Evolutionary conservation across 768 basidiomycete genomes (phyloP), one percentile per base, ranked within the genome.

Genomic region (Boletus sensibilis): DNA sequence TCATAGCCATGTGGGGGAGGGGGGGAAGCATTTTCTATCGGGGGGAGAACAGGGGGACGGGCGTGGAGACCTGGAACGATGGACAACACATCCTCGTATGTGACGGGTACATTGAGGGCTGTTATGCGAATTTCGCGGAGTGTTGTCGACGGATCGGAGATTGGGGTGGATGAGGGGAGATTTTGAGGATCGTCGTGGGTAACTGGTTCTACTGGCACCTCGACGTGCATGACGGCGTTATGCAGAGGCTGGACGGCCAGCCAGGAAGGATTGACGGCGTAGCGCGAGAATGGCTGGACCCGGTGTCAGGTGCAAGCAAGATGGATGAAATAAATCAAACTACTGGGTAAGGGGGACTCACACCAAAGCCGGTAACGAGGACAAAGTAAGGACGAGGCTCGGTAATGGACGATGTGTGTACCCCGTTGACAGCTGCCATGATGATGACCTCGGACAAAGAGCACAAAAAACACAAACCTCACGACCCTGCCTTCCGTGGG

Each of bases 251-350:
- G 74, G 12, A 85, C 86, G 34, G 87, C 86, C 8, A 85, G 75
- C 87, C 88, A 89, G 21, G 87, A 88, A 2, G 88, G 87, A 63
- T 89, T 89, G 53, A 77, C 76, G 49, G 73, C 64, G 62, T 80
- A 81, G 20, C 81, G 78, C 49, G 76, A 69, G 68, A 84, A 85
- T 27, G 86, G 84, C 82, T 85, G 64, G 58, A 48, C 58, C 64
- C 59, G 44, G 56, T 46, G 48, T 67, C 50, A 68, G 64, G 62
- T 43, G 50, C 45, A 41, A 16, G 45, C 38, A 48, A 63, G 21
- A 47, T 40, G 34, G 61, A 68, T 20, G 63, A 62, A 71, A 63
- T 38, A 42, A 54, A 68, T 39, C 20, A 59, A 59, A 55, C 53
- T 63, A 63, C 61, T 52, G 57, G 60, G 38, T 58, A 69, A 49